Conservation (phyloP, 495 filamentous ascomycete species). For the Annulohypoxylon bovei region DNA sequence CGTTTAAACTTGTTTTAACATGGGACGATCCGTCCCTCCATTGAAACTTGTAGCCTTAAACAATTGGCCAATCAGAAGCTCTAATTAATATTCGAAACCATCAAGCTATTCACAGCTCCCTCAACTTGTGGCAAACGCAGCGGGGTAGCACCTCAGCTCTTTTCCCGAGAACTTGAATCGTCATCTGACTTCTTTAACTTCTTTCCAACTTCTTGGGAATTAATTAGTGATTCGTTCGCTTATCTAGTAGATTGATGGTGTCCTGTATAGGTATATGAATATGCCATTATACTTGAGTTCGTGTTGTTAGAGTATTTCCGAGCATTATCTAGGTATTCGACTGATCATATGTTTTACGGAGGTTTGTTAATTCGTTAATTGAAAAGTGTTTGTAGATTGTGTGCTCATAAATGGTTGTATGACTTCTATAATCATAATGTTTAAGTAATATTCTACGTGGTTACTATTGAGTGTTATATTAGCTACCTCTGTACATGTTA, state of each 20-base stretch:
- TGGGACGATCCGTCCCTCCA: constrained; percentile 37
- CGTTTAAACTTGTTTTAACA: constrained; percentile 1
- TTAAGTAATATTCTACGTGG: too few relatives aligned
- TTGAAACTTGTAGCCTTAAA: constrained; percentile 8
- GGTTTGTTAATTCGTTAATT: too few relatives aligned
- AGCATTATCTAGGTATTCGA: too few relatives aligned
- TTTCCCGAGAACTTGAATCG: constrained; percentile 15
- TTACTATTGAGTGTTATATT: too few relatives aligned
- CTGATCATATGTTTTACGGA: too few relatives aligned
- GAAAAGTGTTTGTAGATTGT: too few relatives aligned
- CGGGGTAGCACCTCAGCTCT: constrained; percentile 32
- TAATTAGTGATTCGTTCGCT: not conserved
- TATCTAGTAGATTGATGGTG: not conserved
- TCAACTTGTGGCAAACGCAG: constrained; percentile 16
- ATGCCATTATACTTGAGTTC: not conserved
- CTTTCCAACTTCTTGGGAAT: not conserved
- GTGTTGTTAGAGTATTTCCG: too few relatives aligned
- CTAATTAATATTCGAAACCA: not conserved
- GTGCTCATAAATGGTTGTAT: too few relatives aligned
- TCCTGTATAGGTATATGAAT: not conserved
- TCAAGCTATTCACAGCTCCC: constrained; percentile 16
- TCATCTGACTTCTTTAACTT: constrained; percentile 34
- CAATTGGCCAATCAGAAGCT: constrained; percentile 41
- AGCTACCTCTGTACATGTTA: not conserved
- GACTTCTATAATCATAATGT: too few relatives aligned